phyloP scores from a whole-genome alignment of 2,329 filamentous ascomycete genomes.

The Claviceps sp. region DNA sequence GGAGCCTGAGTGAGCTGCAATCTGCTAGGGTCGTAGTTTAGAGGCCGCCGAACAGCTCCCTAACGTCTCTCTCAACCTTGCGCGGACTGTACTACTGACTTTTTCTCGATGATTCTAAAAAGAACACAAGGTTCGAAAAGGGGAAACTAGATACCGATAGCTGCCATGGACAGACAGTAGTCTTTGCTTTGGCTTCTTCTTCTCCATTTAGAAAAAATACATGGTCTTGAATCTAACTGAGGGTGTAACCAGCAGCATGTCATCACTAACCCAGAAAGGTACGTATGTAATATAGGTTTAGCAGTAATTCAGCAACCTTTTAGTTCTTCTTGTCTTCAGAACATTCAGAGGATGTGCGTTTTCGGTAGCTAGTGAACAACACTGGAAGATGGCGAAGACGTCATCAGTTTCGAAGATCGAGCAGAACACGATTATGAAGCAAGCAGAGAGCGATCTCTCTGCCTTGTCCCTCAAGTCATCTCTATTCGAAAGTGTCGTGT shows the following conservation, averaged over 20 bases:
- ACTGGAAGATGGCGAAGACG: too few relatives aligned
- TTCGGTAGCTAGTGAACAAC: too few relatives aligned
- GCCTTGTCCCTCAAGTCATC: too few relatives aligned
- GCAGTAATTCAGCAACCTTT: neutral
- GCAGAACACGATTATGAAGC: too few relatives aligned
- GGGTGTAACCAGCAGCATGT: neutral
- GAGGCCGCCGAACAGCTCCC: neutral
- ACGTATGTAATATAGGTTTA: neutral
- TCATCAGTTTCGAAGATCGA: too few relatives aligned
- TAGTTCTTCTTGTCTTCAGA: neutral
- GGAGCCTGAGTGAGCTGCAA: conserved; percentile 23
- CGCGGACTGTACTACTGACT: neutral
- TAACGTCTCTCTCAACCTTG: neutral
- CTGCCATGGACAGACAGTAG: neutral
- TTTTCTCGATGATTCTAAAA: neutral
- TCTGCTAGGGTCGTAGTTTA: neutral
- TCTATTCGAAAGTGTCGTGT: too few relatives aligned
- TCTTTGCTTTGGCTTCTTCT: neutral
- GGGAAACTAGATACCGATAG: too few relatives aligned
- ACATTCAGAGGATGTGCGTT: too few relatives aligned
- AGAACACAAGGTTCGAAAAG: neutral
- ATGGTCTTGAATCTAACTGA: neutral
- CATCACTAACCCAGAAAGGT: neutral
- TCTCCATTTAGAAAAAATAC: neutral
- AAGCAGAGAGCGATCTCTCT: too few relatives aligned